Evolutionary conservation across 352 stramenopile species (phyloP).

Genomic region (Aphanomyces euteiches): DNA sequence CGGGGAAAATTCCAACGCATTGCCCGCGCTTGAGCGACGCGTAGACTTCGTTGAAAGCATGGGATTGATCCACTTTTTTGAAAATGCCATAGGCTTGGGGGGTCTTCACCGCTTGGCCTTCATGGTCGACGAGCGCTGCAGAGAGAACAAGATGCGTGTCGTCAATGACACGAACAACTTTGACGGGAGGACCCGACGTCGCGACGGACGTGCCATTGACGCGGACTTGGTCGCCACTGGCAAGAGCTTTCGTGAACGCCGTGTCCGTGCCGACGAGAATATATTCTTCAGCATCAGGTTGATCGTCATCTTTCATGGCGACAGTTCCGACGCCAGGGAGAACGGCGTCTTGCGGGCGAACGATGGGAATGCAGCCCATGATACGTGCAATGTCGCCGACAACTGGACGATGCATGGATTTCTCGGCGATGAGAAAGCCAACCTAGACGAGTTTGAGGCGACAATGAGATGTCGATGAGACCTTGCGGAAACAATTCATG

Average conservation of each 20-base stretch:
- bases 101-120: constrained; percentile 26
- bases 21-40: constrained; percentile 54
- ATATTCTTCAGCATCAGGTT: constrained; percentile 40
- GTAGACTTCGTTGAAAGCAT: constrained; percentile 92
- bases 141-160: constrained; percentile 81
- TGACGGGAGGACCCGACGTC: constrained; percentile 75
- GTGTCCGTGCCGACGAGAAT: constrained; percentile 60
- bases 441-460: constrained; percentile 37
- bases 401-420: constrained; percentile 91
- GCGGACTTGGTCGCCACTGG: constrained; percentile 66
- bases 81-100: constrained; percentile 79
- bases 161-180: constrained; percentile 77
- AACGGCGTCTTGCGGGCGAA: constrained; percentile 92
- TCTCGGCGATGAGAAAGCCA: constrained; percentile 96
- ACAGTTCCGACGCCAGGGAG: no score
- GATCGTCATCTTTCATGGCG: constrained; percentile 49
- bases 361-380: constrained; percentile 95
- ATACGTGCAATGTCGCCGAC: constrained; percentile 93
- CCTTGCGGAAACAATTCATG: constrained; percentile 91
- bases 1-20: not conserved
- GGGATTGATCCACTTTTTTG: constrained; percentile 88
- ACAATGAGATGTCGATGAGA: constrained; percentile 24
- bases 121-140: constrained; percentile 41
- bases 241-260: constrained; percentile 29
- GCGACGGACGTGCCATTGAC: constrained; percentile 72